Base-by-base conservation (phyloP, 257 asterid genomes). In the Avicennia marina region DNA sequence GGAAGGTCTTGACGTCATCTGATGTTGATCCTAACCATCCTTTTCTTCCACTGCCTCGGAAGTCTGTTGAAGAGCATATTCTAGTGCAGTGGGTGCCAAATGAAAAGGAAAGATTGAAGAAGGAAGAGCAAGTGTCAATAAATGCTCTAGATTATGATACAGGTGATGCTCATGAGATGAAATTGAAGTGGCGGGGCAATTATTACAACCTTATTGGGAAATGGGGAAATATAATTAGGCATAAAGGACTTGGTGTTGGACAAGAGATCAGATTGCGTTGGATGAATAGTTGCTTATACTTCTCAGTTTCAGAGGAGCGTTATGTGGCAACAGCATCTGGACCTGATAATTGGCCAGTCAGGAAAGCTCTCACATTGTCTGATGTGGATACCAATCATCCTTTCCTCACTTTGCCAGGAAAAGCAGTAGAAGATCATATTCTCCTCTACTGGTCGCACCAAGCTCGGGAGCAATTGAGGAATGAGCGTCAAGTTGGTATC, bases 351-450 rank as follows among this genome's bases (percentile, higher is more conserved):
- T 78, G 82, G 82, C 85, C 85, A 42, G 55, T 78, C 21, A 75
- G 63, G 79, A 78, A 78, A 62, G 74, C 82, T 27, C 82, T 78
- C 27, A 78, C 85, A 0, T 63, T 75, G 63, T 78, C 85, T 3
- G 85, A 78, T 43, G 78, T 78, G 64, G 85, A 78, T 45, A 78
- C 76, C 4, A 78, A 78, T 59, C 85, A 78, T 21, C 85, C 85
- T 5, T 78, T 78, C 52, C 81, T 75, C 49, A 78, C 85, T 26
- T 63, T 78, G 56, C 79, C 85, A 1, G 82, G 85, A 7, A 78
- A 75, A 75, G 77, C 85, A 20, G 81, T 78, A 6, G 81, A 78
- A 49, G 85, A 78, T 42, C 85, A 78, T 18, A 72, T 78, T 58
- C 82, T 78, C 42, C 62, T 75, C 72, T 75, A 75, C 60, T 75